These are phyloP conservation scores for Amaranthus cruentus DNA, from an alignment of 148 eudicot species.

Conservation along the genomic window DNA sequence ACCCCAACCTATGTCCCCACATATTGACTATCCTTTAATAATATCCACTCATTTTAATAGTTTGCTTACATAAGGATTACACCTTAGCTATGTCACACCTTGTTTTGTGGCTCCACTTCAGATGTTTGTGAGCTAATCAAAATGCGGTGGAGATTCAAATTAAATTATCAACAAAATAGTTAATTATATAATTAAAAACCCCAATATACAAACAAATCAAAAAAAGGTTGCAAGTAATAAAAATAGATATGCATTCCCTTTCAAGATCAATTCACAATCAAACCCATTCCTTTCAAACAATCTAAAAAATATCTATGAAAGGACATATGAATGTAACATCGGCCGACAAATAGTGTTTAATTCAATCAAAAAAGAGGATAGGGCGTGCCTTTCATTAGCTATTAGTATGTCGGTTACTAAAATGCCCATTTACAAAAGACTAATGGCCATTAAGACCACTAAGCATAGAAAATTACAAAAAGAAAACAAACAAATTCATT, in stretches of 20 bases:
- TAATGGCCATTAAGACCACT: conserved; percentile 15
- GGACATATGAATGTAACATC: conserved; percentile 7
- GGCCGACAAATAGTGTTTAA: conserved; percentile 18
- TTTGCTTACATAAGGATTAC: too few species aligned
- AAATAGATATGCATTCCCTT: not conserved
- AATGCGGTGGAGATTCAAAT: too few species aligned
- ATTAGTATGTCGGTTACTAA: conserved; percentile 26
- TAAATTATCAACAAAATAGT: too few species aligned
- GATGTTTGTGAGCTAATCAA: too few species aligned
- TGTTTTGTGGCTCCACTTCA: too few species aligned
- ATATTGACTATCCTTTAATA: too few species aligned
- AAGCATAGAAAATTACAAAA: not conserved
- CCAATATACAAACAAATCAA: too few species aligned
- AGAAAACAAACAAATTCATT: not conserved
- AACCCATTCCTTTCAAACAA: conserved; percentile 6
- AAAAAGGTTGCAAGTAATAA: too few species aligned
- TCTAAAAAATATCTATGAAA: conserved; percentile 3
- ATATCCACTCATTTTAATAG: too few species aligned
- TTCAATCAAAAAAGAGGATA: not conserved
- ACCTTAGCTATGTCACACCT: too few species aligned
- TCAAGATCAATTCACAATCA: not conserved
- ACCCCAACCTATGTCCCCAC: too few species aligned
- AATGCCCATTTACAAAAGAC: not conserved
- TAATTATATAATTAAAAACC: too few species aligned
- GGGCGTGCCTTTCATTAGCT: conserved; percentile 13